Conservation (phyloP, 768 basidiomycete species). For the Roridomyces roridus region DNA sequence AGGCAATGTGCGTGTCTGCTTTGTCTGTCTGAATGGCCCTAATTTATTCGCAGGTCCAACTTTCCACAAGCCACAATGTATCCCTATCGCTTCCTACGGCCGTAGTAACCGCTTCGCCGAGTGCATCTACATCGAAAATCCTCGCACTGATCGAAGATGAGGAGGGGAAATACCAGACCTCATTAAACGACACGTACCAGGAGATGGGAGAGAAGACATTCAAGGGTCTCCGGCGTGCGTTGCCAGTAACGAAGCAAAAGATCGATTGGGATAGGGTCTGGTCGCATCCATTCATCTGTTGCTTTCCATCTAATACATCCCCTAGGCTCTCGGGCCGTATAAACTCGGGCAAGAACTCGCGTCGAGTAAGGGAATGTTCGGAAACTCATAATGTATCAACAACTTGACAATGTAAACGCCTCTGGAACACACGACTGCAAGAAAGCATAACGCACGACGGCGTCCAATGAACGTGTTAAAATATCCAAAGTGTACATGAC, state of each 20-base stretch:
- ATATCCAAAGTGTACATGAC: no score
- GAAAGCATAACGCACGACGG: no score
- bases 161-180: constrained; percentile 78
- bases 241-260: constrained; percentile 93
- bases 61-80: constrained; percentile 74
- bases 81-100: constrained; percentile 69
- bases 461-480: no score
- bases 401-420: neutral
- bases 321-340: constrained; percentile 32
- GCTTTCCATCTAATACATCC: neutral
- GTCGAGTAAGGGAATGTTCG: constrained; percentile 32
- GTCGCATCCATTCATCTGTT: neutral
- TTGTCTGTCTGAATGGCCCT: neutral
- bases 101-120: constrained; percentile 56
- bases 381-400: constrained; percentile 26
- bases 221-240: constrained; percentile 85
- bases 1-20: constrained; percentile 72
- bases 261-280: constrained; percentile 94
- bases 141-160: constrained; percentile 84
- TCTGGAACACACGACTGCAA: neutral
- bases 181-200: constrained; percentile 82
- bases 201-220: constrained; percentile 95
- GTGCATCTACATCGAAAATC: constrained; percentile 68
- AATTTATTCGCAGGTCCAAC: constrained; percentile 73
- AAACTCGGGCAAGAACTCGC: constrained; percentile 60